These are phyloP conservation scores for Exidia glandulosa DNA, from an alignment of 768 basidiomycete genomes.

Conservation along the genomic window DNA sequence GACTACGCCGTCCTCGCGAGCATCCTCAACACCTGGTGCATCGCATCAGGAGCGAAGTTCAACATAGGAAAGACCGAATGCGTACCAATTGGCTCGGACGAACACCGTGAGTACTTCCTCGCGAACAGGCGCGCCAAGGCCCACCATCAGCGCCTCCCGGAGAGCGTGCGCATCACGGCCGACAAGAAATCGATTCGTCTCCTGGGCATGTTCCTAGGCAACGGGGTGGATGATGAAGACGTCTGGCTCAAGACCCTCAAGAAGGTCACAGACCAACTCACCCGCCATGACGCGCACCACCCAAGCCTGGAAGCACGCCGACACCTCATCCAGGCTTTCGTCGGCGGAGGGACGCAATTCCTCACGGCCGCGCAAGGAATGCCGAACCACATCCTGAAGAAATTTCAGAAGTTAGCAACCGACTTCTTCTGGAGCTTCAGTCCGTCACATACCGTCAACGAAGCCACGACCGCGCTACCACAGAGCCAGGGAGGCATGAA, in stretches of 20 bases:
- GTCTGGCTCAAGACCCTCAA: slow-evolving; percentile 20
- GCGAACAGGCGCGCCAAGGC: background rate
- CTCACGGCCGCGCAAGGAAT: slow-evolving; percentile 25
- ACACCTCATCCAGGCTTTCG: slow-evolving; percentile 16
- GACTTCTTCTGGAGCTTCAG: slow-evolving; percentile 20
- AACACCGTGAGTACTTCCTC: slow-evolving; percentile 6
- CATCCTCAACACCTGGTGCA: slow-evolving; percentile 29
- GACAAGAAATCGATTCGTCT: slow-evolving; percentile 20
- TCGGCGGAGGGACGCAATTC: slow-evolving; percentile 26
- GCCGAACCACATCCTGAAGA: slow-evolving; percentile 16
- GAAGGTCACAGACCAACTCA: slow-evolving; percentile 13
- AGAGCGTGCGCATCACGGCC: slow-evolving; percentile 13
- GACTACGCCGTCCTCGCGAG: slow-evolving; percentile 12
- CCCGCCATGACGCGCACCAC: slow-evolving; percentile 15
- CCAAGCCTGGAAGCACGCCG: slow-evolving; percentile 20
- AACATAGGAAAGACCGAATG: slow-evolving; percentile 30
- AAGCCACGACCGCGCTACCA: background rate
- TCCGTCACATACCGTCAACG: background rate
- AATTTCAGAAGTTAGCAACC: slow-evolving; percentile 11
- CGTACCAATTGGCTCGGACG: slow-evolving; percentile 20
- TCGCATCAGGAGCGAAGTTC: slow-evolving; percentile 29
- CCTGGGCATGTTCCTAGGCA: slow-evolving; percentile 24
- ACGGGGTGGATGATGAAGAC: slow-evolving; percentile 10
- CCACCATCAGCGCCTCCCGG: slow-evolving; percentile 5
- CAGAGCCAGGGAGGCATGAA: background rate